These are phyloP conservation scores for Lecanicillium sp. DNA, from an alignment of 2,329 filamentous ascomycete species.

Conservation along the genomic window DNA sequence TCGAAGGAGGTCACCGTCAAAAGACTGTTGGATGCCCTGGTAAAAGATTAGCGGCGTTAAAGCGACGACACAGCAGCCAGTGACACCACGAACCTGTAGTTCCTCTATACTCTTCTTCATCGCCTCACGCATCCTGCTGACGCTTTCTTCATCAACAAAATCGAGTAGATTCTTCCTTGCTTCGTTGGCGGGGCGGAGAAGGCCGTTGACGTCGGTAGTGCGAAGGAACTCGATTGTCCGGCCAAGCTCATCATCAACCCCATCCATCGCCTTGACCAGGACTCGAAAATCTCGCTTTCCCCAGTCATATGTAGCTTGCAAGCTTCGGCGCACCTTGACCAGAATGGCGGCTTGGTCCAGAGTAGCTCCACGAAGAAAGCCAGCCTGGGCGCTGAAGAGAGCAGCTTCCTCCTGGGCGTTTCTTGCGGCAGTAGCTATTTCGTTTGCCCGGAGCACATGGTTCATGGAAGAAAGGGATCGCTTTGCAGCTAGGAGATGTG, in stretches of 20 bases:
- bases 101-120: constrained; percentile 67
- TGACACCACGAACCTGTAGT: constrained; percentile 48
- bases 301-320: constrained; percentile 51
- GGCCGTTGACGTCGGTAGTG: constrained; percentile 56
- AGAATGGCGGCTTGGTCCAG: constrained; percentile 49
- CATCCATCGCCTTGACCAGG: constrained; percentile 60
- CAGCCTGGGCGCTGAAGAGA: constrained; percentile 62
- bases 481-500: constrained; percentile 80
- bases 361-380: constrained; percentile 61
- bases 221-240: constrained; percentile 60
- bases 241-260: constrained; percentile 57
- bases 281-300: constrained; percentile 55
- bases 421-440: constrained; percentile 73
- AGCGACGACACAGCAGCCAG: constrained; percentile 15
- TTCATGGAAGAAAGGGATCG: constrained; percentile 78
- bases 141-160: constrained; percentile 68
- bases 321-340: constrained; percentile 41
- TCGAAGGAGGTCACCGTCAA: constrained; percentile 66
- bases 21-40: constrained; percentile 60
- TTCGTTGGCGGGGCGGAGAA: constrained; percentile 54
- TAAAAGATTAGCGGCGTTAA: background rate
- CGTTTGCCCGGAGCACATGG: constrained; percentile 78
- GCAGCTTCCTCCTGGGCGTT: constrained; percentile 72
- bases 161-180: constrained; percentile 61
- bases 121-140: constrained; percentile 58